phyloP scores from a whole-genome alignment of 2,329 filamentous ascomycete species.

The Calonectria pseudoreteaudii region DNA sequence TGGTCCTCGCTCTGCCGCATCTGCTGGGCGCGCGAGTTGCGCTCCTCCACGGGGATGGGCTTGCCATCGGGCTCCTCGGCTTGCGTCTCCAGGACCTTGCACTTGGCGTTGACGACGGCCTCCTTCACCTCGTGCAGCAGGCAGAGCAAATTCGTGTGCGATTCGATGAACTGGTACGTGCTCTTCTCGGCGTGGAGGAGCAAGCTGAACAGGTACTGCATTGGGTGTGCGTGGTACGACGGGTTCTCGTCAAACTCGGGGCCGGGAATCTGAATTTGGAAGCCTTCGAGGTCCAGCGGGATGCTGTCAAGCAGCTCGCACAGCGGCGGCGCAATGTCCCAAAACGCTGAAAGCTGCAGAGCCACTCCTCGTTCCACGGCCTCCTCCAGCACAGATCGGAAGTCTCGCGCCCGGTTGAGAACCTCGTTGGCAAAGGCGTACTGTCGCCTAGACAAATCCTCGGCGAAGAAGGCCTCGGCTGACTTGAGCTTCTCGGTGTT shows the following conservation, averaged over 20 bases:
- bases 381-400: conserved; percentile 82
- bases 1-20: conserved; percentile 76
- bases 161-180: conserved; percentile 97
- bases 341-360: conserved; percentile 92
- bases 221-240: conserved; percentile 80
- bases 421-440: conserved; percentile 78
- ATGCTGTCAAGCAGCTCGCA: conserved; percentile 83
- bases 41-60: conserved; percentile 47
- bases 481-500: conserved; percentile 84
- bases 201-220: conserved; percentile 91
- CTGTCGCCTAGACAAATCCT: conserved; percentile 80
- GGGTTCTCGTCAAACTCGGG: conserved; percentile 90
- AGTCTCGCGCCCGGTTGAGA: conserved; percentile 78
- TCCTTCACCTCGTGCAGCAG: conserved; percentile 91
- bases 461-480: conserved; percentile 84
- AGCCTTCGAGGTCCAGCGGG: conserved; percentile 68
- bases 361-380: conserved; percentile 91
- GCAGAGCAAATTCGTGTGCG: conserved; percentile 90
- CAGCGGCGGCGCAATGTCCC: conserved; percentile 94
- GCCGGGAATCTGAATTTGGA: conserved; percentile 81
- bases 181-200: conserved; percentile 90
- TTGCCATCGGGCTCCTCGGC: conserved; percentile 55
- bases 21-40: conserved; percentile 59
- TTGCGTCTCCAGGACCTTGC: conserved; percentile 75
- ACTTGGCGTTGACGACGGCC: conserved; percentile 77